Evolutionary conservation across 192 early-diverging fungal genomes (phyloP).

Genomic region (Gryganskiella cystojenkinii): DNA sequence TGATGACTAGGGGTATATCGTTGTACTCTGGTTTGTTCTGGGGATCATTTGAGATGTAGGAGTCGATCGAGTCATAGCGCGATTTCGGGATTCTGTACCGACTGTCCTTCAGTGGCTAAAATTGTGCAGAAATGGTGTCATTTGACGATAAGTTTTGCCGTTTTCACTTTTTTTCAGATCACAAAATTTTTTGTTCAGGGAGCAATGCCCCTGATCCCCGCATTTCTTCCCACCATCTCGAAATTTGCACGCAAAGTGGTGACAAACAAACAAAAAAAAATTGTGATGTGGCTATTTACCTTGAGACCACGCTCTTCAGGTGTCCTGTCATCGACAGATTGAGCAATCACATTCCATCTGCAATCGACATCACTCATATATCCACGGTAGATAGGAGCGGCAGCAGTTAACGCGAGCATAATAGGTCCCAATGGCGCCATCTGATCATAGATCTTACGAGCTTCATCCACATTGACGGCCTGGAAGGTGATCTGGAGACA

Average conservation of each 20-base stretch:
- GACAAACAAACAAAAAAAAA: slow-evolving; percentile 4
- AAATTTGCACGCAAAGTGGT: too few species aligned
- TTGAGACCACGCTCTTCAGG: slow-evolving; percentile 87
- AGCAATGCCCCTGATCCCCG: too few species aligned
- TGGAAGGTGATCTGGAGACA: slow-evolving; percentile 99
- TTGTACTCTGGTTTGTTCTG: slow-evolving; percentile 91
- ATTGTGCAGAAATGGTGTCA: slow-evolving; percentile 51
- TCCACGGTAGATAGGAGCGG: slow-evolving; percentile 93
- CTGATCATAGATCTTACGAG: slow-evolving; percentile 94
- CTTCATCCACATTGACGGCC: slow-evolving; percentile 92
- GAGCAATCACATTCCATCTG: slow-evolving; percentile 97
- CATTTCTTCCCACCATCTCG: too few species aligned
- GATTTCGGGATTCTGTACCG: slow-evolving; percentile 93
- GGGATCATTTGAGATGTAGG: slow-evolving; percentile 80
- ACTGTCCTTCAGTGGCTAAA: slow-evolving; percentile 74
- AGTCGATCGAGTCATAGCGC: slow-evolving; percentile 94
- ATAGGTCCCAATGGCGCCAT: slow-evolving; percentile 91
- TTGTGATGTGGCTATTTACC: slow-evolving; percentile 52
- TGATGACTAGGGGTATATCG: slow-evolving; percentile 86
- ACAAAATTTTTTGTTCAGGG: not conserved
- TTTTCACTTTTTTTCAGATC: not conserved
- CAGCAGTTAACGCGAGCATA: slow-evolving; percentile 94
- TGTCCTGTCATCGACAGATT: slow-evolving; percentile 93
- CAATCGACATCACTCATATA: slow-evolving; percentile 96
- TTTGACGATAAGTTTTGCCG: slow-evolving; percentile 26